A percentile compares a stretch with the other conserved stretches of the same genome.
Conservation (phyloP, 108 stramenopile species). For the Cyclotella baltica region DNA sequence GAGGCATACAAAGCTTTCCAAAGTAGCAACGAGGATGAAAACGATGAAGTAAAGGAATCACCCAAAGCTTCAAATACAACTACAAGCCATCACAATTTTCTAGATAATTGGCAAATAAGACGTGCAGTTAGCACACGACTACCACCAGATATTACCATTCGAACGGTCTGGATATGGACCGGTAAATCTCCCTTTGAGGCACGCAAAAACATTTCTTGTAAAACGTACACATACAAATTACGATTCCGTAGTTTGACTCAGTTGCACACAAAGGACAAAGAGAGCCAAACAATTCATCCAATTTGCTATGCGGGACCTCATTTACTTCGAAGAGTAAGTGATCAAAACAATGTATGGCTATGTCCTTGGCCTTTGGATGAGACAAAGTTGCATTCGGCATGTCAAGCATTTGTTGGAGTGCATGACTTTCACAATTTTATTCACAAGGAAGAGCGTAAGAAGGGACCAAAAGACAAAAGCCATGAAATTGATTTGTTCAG, state of each 20-base stretch:
- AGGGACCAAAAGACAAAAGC: slow-evolving; percentile 1
- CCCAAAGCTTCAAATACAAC: not conserved
- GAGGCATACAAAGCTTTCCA: slow-evolving; percentile 27
- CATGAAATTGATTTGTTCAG: slow-evolving; percentile 37
- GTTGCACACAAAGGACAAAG: not conserved
- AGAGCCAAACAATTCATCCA: slow-evolving; percentile 48
- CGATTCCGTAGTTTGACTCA: slow-evolving; percentile 59
- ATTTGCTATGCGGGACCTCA: slow-evolving; percentile 67
- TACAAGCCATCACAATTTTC: not conserved
- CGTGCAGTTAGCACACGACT: slow-evolving; percentile 77
- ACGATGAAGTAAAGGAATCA: not conserved
- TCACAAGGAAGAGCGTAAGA: slow-evolving; percentile 66
- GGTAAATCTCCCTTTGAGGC: slow-evolving; percentile 64
- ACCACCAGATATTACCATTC: slow-evolving; percentile 73
- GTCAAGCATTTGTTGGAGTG: slow-evolving; percentile 59
- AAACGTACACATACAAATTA: slow-evolving; percentile 76
- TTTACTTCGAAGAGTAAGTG: slow-evolving; percentile 52
- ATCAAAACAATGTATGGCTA: slow-evolving; percentile 67
- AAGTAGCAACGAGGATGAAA: not conserved
- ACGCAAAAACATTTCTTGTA: slow-evolving; percentile 58
- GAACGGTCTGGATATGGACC: slow-evolving; percentile 43
- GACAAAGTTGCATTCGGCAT: slow-evolving; percentile 49
- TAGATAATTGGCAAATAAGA: slow-evolving; percentile 66
- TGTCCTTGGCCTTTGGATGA: slow-evolving; percentile 79
- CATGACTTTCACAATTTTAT: slow-evolving; percentile 80